Evolutionary conservation across 2,329 filamentous ascomycete species (phyloP), one percentile per base, ranked within the genome.

Genomic region (Colletotrichum eremochloae): DNA sequence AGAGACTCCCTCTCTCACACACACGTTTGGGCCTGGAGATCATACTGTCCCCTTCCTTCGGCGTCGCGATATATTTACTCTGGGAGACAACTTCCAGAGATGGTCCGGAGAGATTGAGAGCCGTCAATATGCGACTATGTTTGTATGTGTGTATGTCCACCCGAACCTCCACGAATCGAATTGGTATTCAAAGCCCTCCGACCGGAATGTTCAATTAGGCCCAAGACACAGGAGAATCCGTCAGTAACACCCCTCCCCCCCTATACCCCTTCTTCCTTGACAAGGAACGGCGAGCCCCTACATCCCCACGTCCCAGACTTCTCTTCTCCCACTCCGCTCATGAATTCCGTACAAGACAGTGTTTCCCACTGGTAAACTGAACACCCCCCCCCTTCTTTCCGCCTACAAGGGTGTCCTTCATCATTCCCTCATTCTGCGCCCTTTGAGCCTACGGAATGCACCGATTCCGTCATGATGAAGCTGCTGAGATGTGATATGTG

Each of bases 401-500:
- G 12, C 46, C 40, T 15, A 33, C 53, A 50, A 57, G 62, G 52
- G 63, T 15, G 38, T 18, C 8, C 31, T n/a, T 11, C 14, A 15
- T 5, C 52, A 20, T 24, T 18, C 42, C 18, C 18, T 15, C 15
- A 18, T 6, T n/a, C 3, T 5, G 3, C 53, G 18, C 20, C 5
- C 9, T 5, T n/a, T 20, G 20, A 5, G 12, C 29, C 36, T 31
- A 20, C 18, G 11, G 36, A 40, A 40, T 50, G 3, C 14, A n/a
- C 9, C 8, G 9, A 50, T 31, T 12, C 15, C n/a, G 24, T 4
- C 29, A 44, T 20, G 52, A 18, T 40, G 40, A 62, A 12, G 46
- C n/a, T 24, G 44, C n/a, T 44, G 61, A 55, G 24, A 55, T 33
- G 15, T 69, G 67, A 70, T n/a, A 55, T 70, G 1, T 71, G 68